Evolutionary conservation across 108 stramenopile species (phyloP).

Genomic region (Chaetoceros tenuissimus): DNA sequence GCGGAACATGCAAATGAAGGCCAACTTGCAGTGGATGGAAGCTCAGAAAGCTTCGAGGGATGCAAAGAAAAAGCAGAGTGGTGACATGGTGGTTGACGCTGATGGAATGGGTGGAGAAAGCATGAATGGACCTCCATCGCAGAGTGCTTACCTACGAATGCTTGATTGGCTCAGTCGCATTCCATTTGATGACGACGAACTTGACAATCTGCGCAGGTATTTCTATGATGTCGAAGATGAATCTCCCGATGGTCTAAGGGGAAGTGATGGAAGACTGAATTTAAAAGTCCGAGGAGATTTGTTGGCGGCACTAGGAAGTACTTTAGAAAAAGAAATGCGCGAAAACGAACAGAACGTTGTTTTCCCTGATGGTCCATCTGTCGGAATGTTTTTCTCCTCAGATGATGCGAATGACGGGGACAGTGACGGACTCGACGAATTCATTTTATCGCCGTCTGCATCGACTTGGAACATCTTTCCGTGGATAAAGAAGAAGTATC

Average conservation of each 20-base stretch:
- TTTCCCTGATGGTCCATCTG: conserved; percentile 4
- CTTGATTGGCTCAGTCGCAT: conserved; percentile 79
- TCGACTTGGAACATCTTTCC: conserved; percentile 12
- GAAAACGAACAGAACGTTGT: conserved; percentile 20
- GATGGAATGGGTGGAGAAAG: conserved; percentile 54
- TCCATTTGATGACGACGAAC: conserved; percentile 85
- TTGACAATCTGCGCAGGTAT: conserved; percentile 66
- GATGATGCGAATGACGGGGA: conserved; percentile 19
- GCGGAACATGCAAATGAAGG: conserved; percentile 82
- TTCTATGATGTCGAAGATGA: conserved; percentile 56
- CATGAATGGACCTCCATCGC: conserved; percentile 59
- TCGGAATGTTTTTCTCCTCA: conserved; percentile 49
- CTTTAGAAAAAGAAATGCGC: conserved; percentile 71
- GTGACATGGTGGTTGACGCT: conserved; percentile 7
- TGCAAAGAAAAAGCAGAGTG: conserved; percentile 4
- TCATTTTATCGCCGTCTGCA: conserved; percentile 13
- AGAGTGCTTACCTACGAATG: conserved; percentile 75
- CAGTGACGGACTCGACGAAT: conserved; percentile 1
- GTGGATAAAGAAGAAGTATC: too few species aligned
- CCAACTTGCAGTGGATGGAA: conserved; percentile 76
- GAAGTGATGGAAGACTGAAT: conserved; percentile 65
- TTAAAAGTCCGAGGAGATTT: conserved; percentile 75
- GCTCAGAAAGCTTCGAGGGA: conserved; percentile 41
- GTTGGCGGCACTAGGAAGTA: conserved; percentile 74
- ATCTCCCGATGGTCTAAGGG: conserved; percentile 50